Conservation (phyloP, 75 land plant species). For the Cupressus sempervirens region DNA sequence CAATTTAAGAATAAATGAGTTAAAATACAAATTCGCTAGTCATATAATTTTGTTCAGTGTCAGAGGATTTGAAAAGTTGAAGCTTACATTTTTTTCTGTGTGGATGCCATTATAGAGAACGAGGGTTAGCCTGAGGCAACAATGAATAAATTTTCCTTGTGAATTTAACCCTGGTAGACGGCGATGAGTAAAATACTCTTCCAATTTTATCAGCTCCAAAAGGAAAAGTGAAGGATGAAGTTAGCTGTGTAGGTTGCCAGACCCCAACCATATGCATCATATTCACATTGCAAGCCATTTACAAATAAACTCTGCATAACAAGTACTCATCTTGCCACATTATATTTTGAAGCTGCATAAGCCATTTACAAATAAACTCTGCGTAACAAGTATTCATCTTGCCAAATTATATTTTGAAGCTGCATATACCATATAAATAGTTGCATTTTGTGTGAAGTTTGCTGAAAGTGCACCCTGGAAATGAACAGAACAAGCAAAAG, state of each 20-base stretch:
- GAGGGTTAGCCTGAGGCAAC: not conserved
- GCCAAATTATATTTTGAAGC: too few species aligned
- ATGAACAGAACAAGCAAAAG: too few species aligned
- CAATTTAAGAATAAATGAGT: not conserved
- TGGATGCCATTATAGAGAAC: not conserved
- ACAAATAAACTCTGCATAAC: not conserved
- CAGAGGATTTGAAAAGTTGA: not conserved
- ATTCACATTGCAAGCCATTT: not conserved
- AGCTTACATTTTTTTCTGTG: not conserved
- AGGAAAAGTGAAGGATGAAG: not conserved
- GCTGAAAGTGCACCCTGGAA: too few species aligned
- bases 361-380: too few species aligned
- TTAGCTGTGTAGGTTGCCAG: not conserved
- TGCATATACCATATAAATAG: too few species aligned
- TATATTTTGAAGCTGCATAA: too few species aligned
- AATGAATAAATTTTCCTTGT: not conserved
- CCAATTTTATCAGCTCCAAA: not conserved
- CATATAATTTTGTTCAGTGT: not conserved
- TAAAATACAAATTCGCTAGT: too few species aligned
- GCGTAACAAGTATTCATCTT: too few species aligned
- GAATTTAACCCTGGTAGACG: not conserved
- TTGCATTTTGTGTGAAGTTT: too few species aligned
- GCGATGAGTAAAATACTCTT: not conserved
- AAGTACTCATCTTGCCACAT: too few species aligned
- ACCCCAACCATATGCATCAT: not conserved